Conservation (phyloP, 768 basidiomycete species). For the Tulasnella sp. region DNA sequence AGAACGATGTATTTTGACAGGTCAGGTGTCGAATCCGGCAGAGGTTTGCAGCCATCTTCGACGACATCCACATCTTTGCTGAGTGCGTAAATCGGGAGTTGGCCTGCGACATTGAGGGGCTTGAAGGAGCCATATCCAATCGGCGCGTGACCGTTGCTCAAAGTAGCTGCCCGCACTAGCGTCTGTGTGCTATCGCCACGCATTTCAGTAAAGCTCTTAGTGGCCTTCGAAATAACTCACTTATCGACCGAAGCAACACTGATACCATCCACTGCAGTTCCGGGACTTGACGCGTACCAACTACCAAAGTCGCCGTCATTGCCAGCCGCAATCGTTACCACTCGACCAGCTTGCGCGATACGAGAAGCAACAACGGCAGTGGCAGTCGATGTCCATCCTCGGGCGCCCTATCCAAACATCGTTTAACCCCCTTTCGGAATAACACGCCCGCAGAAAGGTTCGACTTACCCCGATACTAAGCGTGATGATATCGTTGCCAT, state of each 20-base stretch:
- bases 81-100: conserved; percentile 27
- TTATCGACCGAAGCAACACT: conserved; percentile 24
- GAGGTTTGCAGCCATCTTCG: conserved; percentile 26
- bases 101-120: conserved; percentile 23
- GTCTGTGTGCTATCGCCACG: not conserved
- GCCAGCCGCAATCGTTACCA: conserved; percentile 33
- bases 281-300: conserved; percentile 27
- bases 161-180: not conserved
- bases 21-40: conserved; percentile 25
- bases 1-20: conserved; percentile 26
- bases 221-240: not conserved
- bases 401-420: not conserved
- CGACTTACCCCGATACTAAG: not conserved
- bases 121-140: conserved; percentile 7
- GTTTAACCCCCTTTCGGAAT: no score
- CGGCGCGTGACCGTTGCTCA: conserved; percentile 2
- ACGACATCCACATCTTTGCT: conserved; percentile 23
- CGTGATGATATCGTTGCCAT: conserved; percentile 1
- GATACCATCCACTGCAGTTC: conserved; percentile 25
- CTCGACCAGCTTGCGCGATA: conserved; percentile 43
- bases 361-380: conserved; percentile 45
- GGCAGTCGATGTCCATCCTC: conserved; percentile 49
- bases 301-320: conserved; percentile 28
- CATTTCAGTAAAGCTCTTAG: not conserved
- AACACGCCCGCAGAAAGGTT: no score